Evolutionary conservation across 2,329 filamentous ascomycete species (phyloP), one percentile per base, ranked within the genome.

Genomic region (Cercospora zeae-maydis): DNA sequence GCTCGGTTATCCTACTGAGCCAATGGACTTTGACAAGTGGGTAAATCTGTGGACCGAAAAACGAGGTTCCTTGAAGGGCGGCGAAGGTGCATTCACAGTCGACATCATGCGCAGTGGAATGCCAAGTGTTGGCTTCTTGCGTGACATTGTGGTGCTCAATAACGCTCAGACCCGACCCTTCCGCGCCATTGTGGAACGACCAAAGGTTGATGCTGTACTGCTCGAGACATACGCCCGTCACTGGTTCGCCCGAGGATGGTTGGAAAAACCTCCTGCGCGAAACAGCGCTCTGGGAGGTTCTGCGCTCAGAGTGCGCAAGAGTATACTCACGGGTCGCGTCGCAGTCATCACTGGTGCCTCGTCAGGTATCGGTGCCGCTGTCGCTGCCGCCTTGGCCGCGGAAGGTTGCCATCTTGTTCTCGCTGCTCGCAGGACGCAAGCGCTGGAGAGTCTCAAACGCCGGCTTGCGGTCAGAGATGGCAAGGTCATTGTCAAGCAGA

Each of bases 31-130:
- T 82, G 86, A 90, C 42, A 84, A 91, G 13, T 93, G 90, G 90
- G 86, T 91, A 8, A 78, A 82, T 0, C 77, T 90, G 1, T 93
- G 90, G 90, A 85, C 81, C 45, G 85, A 91, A 75, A 87, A 88
- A 78, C 80, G 89, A 69, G 86, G 87, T 9, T 80, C 80, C 8
- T 79, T 80, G 56, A 88, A 86, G 68, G 84, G 85, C 64, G 88
- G 87, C 31, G 86, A 90, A 56, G 88, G 88, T 42, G 85, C 86
- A 1, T 92, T 92, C 70, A 92, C 90, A 0, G 85, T 90, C 34
- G 89, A 92, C 67, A 91, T 93, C 67, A 86, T 93, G 10, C 87
- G 89, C 54, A 88, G 89, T 66, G 90, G 90, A 64, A 92, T 93
- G 90, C 90, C 90, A 1, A 88, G 83, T 7, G 84, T 88, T 1